A percentile compares a stretch with the other conserved stretches of the same genome.
Conservation (phyloP, 2,329 filamentous ascomycete genomes). For the Chrysoporthe deuterocubensis region DNA sequence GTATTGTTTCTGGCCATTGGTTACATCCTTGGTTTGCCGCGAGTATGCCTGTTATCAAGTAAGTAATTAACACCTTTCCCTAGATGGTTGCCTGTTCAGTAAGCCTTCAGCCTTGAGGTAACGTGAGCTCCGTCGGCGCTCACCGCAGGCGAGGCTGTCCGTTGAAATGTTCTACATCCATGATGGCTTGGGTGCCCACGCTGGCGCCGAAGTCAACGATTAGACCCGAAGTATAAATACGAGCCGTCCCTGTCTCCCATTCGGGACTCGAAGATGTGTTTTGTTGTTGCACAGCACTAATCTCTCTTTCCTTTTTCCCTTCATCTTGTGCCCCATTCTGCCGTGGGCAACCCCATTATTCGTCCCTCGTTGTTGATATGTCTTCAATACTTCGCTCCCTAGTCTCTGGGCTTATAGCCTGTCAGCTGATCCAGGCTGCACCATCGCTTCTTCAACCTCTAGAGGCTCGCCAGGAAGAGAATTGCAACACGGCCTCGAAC, state of each 20-base stretch:
- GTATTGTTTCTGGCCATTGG: neutral
- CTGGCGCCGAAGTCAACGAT: neutral
- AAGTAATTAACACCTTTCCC: neutral
- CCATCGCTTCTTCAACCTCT: slow-evolving; percentile 19
- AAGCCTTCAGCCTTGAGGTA: neutral
- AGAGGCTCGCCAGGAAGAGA: slow-evolving; percentile 18
- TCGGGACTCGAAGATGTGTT: neutral
- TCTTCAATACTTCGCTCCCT: slow-evolving; percentile 13
- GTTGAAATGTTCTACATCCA: neutral
- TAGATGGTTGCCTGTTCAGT: neutral
- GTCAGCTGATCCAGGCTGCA: slow-evolving; percentile 15
- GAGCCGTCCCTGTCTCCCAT: neutral
- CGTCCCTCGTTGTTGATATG: slow-evolving; percentile 11
- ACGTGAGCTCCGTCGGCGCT: neutral
- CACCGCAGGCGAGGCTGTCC: neutral
- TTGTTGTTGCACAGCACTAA: neutral
- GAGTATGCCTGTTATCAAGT: neutral
- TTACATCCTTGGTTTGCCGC: neutral
- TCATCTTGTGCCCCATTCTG: neutral
- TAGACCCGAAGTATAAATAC: neutral
- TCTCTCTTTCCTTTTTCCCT: neutral
- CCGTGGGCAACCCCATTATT: neutral
- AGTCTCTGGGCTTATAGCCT: slow-evolving; percentile 23
- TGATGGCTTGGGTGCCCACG: neutral
- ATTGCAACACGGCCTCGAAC: slow-evolving; percentile 36